Percentiles rank a stretch among this genome's conserved stretches.
phyloP scores from a whole-genome alignment of 805 yeast species.

The Starmera amethionina region DNA sequence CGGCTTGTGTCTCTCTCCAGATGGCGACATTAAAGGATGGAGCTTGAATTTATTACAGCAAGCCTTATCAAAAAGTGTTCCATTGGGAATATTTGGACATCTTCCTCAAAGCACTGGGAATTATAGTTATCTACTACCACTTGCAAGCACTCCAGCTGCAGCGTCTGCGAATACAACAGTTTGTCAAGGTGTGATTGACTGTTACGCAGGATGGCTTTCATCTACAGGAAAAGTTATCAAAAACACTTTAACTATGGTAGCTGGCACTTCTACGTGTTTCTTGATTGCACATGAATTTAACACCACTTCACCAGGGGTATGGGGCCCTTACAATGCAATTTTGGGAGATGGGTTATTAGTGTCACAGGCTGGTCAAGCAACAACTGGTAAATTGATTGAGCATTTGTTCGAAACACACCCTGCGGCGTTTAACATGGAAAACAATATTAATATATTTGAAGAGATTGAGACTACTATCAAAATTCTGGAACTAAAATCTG shows the following conservation, averaged over 20 bases:
- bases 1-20: slow-evolving; percentile 26
- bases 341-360: slow-evolving; percentile 20
- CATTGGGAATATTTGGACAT: too few species aligned
- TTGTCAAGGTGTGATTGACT: slow-evolving; percentile 46
- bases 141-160: slow-evolving; percentile 22
- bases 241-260: slow-evolving; percentile 36
- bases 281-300: slow-evolving; percentile 20
- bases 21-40: slow-evolving; percentile 55
- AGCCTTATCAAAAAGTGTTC: neutral
- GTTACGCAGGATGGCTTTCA: slow-evolving; percentile 47
- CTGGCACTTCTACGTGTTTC: slow-evolving; percentile 56
- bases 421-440: slow-evolving; percentile 10
- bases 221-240: slow-evolving; percentile 18
- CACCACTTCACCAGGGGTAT: slow-evolving; percentile 30
- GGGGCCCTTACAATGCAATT: slow-evolving; percentile 49
- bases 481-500: slow-evolving; percentile 6
- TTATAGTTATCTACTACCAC: slow-evolving; percentile 14
- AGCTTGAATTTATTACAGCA: slow-evolving; percentile 15
- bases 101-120: neutral
- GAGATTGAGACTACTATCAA: slow-evolving; percentile 14
- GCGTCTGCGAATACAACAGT: slow-evolving; percentile 10
- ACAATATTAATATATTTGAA: slow-evolving; percentile 13
- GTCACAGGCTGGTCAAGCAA: slow-evolving; percentile 50
- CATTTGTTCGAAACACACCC: slow-evolving; percentile 35
- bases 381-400: slow-evolving; percentile 45